Percentiles rank a stretch among this genome's conserved stretches.
Evolutionary conservation across 495 filamentous ascomycete species (phyloP).

Genomic region (Xylaria cubensis): DNA sequence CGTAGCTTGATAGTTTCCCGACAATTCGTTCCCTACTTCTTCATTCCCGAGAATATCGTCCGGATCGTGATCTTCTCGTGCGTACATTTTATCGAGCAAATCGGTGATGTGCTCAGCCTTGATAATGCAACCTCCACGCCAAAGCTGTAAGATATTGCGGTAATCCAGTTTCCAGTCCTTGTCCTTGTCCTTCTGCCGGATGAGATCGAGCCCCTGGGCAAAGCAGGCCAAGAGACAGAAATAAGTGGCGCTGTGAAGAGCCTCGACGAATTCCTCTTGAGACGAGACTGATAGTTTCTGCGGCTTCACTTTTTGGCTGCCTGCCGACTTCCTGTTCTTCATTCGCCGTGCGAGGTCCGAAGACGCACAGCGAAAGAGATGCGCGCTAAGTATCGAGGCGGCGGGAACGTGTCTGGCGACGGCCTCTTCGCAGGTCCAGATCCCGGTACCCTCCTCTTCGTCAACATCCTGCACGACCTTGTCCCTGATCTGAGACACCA

Average conservation of each 20-base stretch:
- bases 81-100: slow-evolving; percentile 56
- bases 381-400: slow-evolving; percentile 68
- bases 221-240: slow-evolving; percentile 67
- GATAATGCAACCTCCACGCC: slow-evolving; percentile 79
- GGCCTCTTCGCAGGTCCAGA: slow-evolving; percentile 69
- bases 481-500: slow-evolving; percentile 71
- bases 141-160: slow-evolving; percentile 67
- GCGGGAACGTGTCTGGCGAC: slow-evolving; percentile 66
- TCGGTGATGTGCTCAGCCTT: slow-evolving; percentile 70
- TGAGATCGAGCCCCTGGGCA: slow-evolving; percentile 71
- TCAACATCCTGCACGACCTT: slow-evolving; percentile 79
- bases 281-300: not conserved
- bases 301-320: not conserved
- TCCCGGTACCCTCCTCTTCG: slow-evolving; percentile 70
- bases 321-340: slow-evolving; percentile 27
- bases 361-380: slow-evolving; percentile 71
- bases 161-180: slow-evolving; percentile 70
- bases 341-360: slow-evolving; percentile 65
- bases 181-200: slow-evolving; percentile 64
- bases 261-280: slow-evolving; percentile 62
- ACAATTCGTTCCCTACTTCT: slow-evolving; percentile 61
- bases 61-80: slow-evolving; percentile 22
- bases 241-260: slow-evolving; percentile 67
- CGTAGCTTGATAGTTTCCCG: slow-evolving; percentile 55
- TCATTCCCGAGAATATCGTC: slow-evolving; percentile 56